Base-by-base conservation (phyloP, 306 rosid species). In the Malus orientalis region DNA sequence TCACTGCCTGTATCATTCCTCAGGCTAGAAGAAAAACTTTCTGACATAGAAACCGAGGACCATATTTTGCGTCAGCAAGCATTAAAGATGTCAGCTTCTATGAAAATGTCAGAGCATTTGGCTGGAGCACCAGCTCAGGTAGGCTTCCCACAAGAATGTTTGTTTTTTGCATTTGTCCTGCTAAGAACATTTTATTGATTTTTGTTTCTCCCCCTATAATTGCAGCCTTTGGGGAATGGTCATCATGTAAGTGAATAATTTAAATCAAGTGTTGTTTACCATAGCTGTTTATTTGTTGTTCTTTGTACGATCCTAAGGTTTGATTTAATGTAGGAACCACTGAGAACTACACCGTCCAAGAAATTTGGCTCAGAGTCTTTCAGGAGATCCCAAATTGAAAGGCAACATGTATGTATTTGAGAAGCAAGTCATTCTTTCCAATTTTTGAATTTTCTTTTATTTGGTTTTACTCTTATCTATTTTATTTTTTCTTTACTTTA, bases 1-100 rank as follows among this genome's bases (percentile, higher is more conserved):
- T 42, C 51, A 49, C 22, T 80, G 23, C 25, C 47, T 61, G n/a
- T 79, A 23, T 78, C 76, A 11, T 80, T 71, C 67, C 53, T n/a
- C 84, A 95, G 99, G 85, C 90, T 95, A 61, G 92, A 90, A 85
- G 99, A 95, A 87, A 92, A 89, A 82, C 70, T 90, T 16, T 88
- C 93, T 67, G 93, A 95, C 86, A 81, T 89, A 88, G 96, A 92
- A 87, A 79, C 91, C 9, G 96, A 90, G 89, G 96, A 91, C 81
- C 97, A 76, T 76, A 75, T 92, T 74, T 81, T 90, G 69, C 88
- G 93, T 75, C 89, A 90, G 83, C 92, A 95, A 78, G 45, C 97
- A 64, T 78, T 92, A 72, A 71, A 69, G 78, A 83, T 73, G 68
- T 91, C 97, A 75, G 58, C 96, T 73, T 85, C 96, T 22, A 85